These are phyloP conservation scores for Phlegmacium glaucopus DNA, from an alignment of 768 basidiomycete species.

Conservation along the genomic window DNA sequence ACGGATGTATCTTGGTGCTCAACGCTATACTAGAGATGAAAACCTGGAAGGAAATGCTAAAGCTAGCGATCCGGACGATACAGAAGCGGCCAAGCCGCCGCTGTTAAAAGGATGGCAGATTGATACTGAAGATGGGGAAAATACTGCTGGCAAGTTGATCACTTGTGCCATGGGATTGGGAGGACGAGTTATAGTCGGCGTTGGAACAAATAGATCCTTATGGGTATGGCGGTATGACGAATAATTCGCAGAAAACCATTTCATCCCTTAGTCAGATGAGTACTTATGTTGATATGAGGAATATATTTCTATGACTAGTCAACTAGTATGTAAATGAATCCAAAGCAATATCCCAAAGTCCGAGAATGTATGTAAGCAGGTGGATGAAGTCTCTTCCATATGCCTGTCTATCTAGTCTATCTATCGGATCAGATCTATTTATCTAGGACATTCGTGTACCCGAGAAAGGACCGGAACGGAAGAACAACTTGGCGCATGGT, in stretches of 20 bases:
- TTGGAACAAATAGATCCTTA: constrained; percentile 35
- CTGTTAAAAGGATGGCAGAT: constrained; percentile 20
- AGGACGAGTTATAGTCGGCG: constrained; percentile 38
- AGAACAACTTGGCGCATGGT: not conserved
- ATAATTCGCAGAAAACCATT: constrained; percentile 4
- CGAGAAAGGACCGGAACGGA: not conserved
- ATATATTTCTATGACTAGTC: too few relatives aligned
- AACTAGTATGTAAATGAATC: too few relatives aligned
- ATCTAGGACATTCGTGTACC: too few relatives aligned
- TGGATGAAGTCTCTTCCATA: too few relatives aligned
- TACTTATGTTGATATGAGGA: too few relatives aligned
- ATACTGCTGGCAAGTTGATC: constrained; percentile 25
- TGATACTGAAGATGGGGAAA: constrained; percentile 4
- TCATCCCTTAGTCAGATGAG: not conserved
- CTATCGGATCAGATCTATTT: too few relatives aligned
- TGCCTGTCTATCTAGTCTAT: too few relatives aligned
- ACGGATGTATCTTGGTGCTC: not conserved
- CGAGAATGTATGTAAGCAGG: too few relatives aligned
- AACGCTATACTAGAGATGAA: constrained; percentile 2
- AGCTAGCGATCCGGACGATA: constrained; percentile 2
- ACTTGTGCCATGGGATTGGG: constrained; percentile 40
- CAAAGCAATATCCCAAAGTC: too few relatives aligned
- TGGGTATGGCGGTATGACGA: constrained; percentile 36
- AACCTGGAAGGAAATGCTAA: not conserved
- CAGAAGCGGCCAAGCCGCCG: constrained; percentile 9